Evolutionary conservation across 2,329 filamentous ascomycete species (phyloP), one percentile per base, ranked within the genome.

Genomic region (Colletotrichum ledebouriae): DNA sequence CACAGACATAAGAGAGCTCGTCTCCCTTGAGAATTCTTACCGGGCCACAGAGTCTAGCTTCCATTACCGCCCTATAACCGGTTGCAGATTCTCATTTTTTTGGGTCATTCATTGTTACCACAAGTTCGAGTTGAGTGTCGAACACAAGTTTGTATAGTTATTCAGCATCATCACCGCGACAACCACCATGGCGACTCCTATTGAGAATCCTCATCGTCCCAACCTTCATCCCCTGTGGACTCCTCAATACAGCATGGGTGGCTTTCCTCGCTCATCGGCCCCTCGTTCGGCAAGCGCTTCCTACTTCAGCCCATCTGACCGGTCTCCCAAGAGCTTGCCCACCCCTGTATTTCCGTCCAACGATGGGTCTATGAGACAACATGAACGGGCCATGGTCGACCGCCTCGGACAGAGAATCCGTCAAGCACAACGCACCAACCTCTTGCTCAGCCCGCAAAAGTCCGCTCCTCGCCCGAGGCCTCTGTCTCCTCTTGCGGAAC

Each of bases 331-430:
- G 55, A 70, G 63, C 17, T 67, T 79, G 20, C 79, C 79, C 10
- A 78, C 76, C 44, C 77, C 79, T 4, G 71, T 81, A 15, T 75
- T 80, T 47, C 73, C 75, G 10, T 73, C 74, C 7, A 75, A 78
- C 53, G 79, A 81, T 70, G 72, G 72, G 2, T 67, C 72, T 7
- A 78, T 80, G 75, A 76, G 77, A 53, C 75, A 74, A 55, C 79
- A 80, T 55, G 78, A 81, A 63, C 75, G 76, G 46, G 75, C 76
- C 6, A 71, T 81, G 67, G 72, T 80, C 11, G 76, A 78, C 41
- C 76, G 76, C 33, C 71, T 80, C 5, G 76, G 79, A 37, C 73
- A 73, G 56, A 74, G 72, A 58, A 69, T 70, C 9, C 73, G 73
- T 5, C 71, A 69, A 33, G 46, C 72, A 46, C 69, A 70, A 15